A percentile compares a stretch with the other conserved stretches of the same genome.
Evolutionary conservation across 2,329 filamentous ascomycete genomes (phyloP).

Genomic region (Nothophaeocryptopus gaeumannii): DNA sequence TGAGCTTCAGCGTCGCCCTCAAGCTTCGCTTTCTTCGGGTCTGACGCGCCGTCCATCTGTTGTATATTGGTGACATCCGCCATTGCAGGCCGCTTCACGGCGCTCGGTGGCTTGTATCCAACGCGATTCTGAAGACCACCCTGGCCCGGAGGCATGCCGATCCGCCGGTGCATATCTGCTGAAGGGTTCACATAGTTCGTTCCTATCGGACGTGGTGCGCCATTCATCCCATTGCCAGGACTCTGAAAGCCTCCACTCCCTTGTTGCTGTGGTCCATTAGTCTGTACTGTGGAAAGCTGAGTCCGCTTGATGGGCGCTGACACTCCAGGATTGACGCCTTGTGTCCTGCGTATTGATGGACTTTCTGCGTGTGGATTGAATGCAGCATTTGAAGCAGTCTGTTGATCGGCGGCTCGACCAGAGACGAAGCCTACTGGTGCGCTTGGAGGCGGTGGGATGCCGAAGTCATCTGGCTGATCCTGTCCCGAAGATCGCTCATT

Average conservation of each 20-base stretch:
- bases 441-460: conserved; percentile 26
- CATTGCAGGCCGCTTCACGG: conserved; percentile 38
- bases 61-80: conserved; percentile 48
- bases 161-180: conserved; percentile 45
- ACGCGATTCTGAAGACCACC: conserved; percentile 41
- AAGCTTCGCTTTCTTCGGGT: conserved; percentile 42
- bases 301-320: conserved; percentile 65
- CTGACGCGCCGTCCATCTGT: conserved; percentile 35
- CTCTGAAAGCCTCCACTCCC: conserved; percentile 7
- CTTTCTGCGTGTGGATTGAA: conserved; percentile 52
- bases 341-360: conserved; percentile 84
- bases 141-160: conserved; percentile 48
- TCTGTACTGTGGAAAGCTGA: conserved; percentile 5
- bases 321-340: conserved; percentile 76
- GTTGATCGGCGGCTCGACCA: conserved; percentile 39
- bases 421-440: conserved; percentile 47
- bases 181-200: conserved; percentile 51
- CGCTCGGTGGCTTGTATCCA: conserved; percentile 44
- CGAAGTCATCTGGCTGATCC: too few relatives aligned
- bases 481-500: conserved; percentile 16
- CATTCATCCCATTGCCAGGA: conserved; percentile 16
- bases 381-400: conserved; percentile 33
- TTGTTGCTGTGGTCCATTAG: conserved; percentile 9
- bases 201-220: conserved; percentile 21
- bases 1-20: conserved; percentile 19